These are phyloP conservation scores for Nicotiana noctiflora DNA, from an alignment of 257 asterid genomes.

Conservation along the genomic window DNA sequence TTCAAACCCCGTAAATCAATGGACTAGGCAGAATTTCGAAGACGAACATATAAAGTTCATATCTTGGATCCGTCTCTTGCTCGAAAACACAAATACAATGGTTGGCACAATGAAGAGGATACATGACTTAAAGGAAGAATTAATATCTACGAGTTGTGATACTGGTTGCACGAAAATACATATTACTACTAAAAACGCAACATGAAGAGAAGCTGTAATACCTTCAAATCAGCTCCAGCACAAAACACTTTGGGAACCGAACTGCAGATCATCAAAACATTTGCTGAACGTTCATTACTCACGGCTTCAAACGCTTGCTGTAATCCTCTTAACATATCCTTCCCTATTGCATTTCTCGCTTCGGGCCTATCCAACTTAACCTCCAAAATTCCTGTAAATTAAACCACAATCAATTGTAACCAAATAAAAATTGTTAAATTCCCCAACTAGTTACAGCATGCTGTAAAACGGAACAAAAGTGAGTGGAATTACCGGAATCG, in stretches of 20 bases:
- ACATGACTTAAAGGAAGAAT: neutral
- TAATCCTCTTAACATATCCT: constrained; percentile 73
- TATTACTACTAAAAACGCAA: neutral
- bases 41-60: too few relatives aligned
- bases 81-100: neutral
- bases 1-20: too few relatives aligned
- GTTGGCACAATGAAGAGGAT: neutral
- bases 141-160: neutral
- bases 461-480: neutral
- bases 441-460: neutral
- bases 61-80: too few relatives aligned
- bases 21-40: too few relatives aligned
- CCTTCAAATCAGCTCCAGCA: constrained; percentile 99
- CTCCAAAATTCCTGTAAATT: constrained; percentile 66
- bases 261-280: constrained; percentile 75
- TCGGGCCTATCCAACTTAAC: constrained; percentile 73
- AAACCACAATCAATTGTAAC: neutral
- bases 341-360: constrained; percentile 75
- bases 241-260: constrained; percentile 74
- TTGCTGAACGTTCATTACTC: constrained; percentile 40
- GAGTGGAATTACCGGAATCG: constrained; percentile 52
- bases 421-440: neutral
- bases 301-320: constrained; percentile 55
- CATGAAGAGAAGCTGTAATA: constrained; percentile 11
- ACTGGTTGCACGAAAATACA: neutral